A percentile compares a stretch with the other conserved stretches of the same genome.
Evolutionary conservation across 768 basidiomycete species (phyloP).

Genomic region (Leccinum uliginosum): DNA sequence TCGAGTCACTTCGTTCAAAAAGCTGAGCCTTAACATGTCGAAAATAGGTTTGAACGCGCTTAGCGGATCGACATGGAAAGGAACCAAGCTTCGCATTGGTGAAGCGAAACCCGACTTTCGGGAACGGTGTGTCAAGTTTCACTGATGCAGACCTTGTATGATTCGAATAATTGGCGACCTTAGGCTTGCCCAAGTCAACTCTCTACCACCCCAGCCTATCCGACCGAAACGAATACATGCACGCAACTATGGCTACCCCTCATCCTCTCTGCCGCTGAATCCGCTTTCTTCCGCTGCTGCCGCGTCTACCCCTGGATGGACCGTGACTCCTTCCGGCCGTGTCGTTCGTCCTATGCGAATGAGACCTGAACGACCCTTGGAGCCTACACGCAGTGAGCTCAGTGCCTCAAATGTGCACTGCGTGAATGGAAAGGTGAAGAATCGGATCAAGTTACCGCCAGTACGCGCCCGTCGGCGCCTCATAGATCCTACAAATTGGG

Average conservation of each 20-base stretch:
- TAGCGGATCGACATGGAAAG: constrained; percentile 84
- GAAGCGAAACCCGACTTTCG: constrained; percentile 76
- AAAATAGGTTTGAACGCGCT: constrained; percentile 65
- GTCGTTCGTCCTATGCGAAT: constrained; percentile 65
- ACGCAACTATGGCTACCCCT: constrained; percentile 39
- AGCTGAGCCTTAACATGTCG: constrained; percentile 3
- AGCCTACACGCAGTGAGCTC: constrained; percentile 13
- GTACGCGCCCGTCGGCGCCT: constrained; percentile 54
- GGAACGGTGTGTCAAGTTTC: constrained; percentile 44
- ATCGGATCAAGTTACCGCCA: constrained; percentile 46
- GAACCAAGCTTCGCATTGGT: constrained; percentile 76
- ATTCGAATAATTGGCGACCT: not conserved
- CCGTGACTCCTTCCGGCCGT: constrained; percentile 60
- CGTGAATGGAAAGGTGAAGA: constrained; percentile 36
- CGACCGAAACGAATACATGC: constrained; percentile 39
- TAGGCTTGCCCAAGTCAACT: constrained; percentile 16
- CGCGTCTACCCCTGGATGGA: constrained; percentile 59
- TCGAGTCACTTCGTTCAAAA: not conserved
- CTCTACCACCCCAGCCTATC: constrained; percentile 28
- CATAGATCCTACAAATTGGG: constrained; percentile 73
- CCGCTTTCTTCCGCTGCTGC: constrained; percentile 60
- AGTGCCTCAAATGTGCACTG: constrained; percentile 4
- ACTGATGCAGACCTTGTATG: not conserved
- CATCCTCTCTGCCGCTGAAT: constrained; percentile 60
- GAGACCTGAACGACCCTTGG: constrained; percentile 62